These are phyloP conservation scores for Colletotrichum tamarilloi DNA, from an alignment of 2,329 filamentous ascomycete genomes.

Conservation along the genomic window DNA sequence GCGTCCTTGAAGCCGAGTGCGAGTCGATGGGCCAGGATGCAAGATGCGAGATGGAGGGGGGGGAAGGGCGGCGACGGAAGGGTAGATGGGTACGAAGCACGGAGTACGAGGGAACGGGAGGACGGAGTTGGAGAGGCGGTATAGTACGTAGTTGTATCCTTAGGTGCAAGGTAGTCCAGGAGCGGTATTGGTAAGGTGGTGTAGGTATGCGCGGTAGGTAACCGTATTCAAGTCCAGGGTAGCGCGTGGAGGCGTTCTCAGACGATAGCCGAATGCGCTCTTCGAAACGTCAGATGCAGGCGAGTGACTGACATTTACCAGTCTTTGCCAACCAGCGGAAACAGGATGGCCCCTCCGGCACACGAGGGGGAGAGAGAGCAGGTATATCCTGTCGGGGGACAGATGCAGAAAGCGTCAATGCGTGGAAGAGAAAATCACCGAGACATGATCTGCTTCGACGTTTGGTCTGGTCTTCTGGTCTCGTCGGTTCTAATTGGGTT, in stretches of 20 bases:
- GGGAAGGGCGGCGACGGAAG: constrained; percentile 5
- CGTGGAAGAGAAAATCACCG: constrained; percentile 40
- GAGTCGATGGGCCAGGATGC: not conserved
- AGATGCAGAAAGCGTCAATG: constrained; percentile 23
- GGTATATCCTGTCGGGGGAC: constrained; percentile 24
- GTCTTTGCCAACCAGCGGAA: constrained; percentile 13
- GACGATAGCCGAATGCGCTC: constrained; percentile 34
- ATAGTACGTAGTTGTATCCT: not conserved
- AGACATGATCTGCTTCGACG: constrained; percentile 53
- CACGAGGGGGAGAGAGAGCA: constrained; percentile 10
- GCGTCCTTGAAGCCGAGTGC: constrained; percentile 1
- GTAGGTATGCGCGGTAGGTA: constrained; percentile 1
- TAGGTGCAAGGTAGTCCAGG: constrained; percentile 3
- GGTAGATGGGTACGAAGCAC: constrained; percentile 3
- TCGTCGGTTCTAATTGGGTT: too few relatives aligned
- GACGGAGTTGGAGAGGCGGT: not conserved
- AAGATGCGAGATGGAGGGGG: not conserved
- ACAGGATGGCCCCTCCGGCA: constrained; percentile 25
- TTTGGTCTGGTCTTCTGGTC: constrained; percentile 23
- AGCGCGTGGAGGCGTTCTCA: constrained; percentile 33
- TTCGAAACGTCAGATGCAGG: constrained; percentile 34
- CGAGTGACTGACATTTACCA: constrained; percentile 24
- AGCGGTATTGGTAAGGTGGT: constrained; percentile 2
- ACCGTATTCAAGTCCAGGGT: constrained; percentile 18
- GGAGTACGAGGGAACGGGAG: constrained; percentile 7